phyloP scores from a whole-genome alignment of 2,329 filamentous ascomycete genomes.

The Bipolaris oryzae region DNA sequence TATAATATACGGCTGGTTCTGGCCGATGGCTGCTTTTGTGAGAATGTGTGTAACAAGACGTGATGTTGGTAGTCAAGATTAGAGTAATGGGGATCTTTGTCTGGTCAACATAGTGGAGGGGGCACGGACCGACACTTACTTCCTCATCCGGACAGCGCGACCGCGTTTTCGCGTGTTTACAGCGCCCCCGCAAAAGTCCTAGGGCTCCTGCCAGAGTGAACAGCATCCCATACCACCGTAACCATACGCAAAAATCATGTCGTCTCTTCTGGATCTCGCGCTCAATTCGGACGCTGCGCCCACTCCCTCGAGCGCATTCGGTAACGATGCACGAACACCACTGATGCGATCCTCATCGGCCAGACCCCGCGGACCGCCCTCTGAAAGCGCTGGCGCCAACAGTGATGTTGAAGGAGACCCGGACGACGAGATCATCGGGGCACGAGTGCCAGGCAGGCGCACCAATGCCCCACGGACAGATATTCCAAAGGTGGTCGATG shows the following conservation, averaged over 20 bases:
- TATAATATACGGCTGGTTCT: background rate
- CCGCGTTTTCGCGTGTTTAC: conserved; percentile 34
- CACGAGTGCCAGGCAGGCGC: conserved; percentile 49
- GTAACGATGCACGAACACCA: conserved; percentile 45
- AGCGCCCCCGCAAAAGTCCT: conserved; percentile 15
- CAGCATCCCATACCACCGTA: conserved; percentile 12
- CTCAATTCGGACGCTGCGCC: conserved; percentile 55
- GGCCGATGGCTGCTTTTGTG: background rate
- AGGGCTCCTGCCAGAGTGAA: conserved; percentile 9
- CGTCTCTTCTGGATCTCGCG: conserved; percentile 58
- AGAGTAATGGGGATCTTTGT: background rate
- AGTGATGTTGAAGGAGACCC: conserved; percentile 65
- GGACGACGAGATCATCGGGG: conserved; percentile 66
- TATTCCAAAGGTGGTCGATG: conserved; percentile 76
- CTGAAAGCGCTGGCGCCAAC: conserved; percentile 57
- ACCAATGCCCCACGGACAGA: conserved; percentile 58
- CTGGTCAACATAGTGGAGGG: background rate
- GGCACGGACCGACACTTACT: conserved; percentile 24
- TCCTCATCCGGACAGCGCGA: conserved; percentile 28
- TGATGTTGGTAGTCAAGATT: background rate
- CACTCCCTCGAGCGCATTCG: conserved; percentile 46
- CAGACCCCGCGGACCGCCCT: conserved; percentile 60
- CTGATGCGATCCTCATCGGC: conserved; percentile 59
- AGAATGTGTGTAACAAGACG: background rate
- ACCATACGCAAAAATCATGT: conserved; percentile 50